Percentiles rank a stretch among this genome's conserved stretches.
Evolutionary conservation across 202 grass and related monocot species (phyloP).

Genomic region (Sporobolus alterniflorus): DNA sequence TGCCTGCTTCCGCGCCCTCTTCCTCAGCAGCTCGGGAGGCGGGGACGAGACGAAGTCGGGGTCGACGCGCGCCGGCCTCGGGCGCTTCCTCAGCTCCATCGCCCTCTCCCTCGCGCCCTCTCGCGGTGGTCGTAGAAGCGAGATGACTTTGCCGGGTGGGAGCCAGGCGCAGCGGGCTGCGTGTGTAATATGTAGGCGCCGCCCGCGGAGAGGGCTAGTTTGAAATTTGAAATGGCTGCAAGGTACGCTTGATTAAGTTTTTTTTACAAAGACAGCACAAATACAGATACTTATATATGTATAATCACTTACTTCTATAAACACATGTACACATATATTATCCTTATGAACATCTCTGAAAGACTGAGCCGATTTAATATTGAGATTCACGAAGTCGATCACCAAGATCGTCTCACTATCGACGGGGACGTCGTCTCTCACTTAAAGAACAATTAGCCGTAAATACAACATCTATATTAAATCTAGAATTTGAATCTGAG

Average conservation of each 20-base stretch:
- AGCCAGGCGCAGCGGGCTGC: constrained; percentile 30
- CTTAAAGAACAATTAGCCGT: too few species aligned
- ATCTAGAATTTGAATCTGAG: too few species aligned
- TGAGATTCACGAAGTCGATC: too few species aligned
- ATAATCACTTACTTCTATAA: too few species aligned
- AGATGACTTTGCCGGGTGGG: constrained; percentile 53
- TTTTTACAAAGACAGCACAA: too few species aligned
- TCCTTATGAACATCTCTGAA: too few species aligned
- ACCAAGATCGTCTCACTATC: too few species aligned
- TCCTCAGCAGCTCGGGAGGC: constrained; percentile 34
- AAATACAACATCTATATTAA: too few species aligned
- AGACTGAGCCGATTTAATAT: too few species aligned
- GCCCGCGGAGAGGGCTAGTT: constrained; percentile 24
- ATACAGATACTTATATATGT: too few species aligned
- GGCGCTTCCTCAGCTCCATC: constrained; percentile 63
- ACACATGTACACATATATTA: too few species aligned
- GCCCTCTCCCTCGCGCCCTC: constrained; percentile 15
- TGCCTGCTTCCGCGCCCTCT: constrained; percentile 40
- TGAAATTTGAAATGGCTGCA: constrained; percentile 70
- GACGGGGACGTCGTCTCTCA: too few species aligned
- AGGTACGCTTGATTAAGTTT: neutral
- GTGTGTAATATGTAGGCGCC: constrained; percentile 49
- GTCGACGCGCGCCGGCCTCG: constrained; percentile 41
- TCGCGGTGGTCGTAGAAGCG: constrained; percentile 41
- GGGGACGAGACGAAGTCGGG: constrained; percentile 54